phyloP scores from a whole-genome alignment of 192 early-diverging fungal genomes.

The Coemansia pectinata region DNA sequence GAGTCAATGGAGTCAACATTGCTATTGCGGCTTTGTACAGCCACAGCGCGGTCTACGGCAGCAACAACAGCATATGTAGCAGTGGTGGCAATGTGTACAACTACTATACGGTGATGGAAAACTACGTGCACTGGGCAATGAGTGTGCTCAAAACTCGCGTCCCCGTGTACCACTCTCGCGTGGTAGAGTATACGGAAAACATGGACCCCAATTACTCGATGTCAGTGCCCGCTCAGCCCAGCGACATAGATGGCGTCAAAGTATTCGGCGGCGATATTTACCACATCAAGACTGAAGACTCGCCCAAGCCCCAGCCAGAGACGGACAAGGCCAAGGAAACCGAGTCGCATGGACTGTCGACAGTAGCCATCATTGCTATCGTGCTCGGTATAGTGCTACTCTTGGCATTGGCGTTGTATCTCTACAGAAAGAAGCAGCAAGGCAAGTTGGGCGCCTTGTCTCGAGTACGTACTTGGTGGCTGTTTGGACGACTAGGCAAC shows the following conservation, averaged over 20 bases:
- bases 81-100: slow-evolving; percentile 18
- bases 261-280: slow-evolving; percentile 41
- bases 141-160: slow-evolving; percentile 24
- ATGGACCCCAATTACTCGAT: slow-evolving; percentile 36
- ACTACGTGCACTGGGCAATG: slow-evolving; percentile 48
- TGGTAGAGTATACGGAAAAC: slow-evolving; percentile 34
- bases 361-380: slow-evolving; percentile 11
- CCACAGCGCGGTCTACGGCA: slow-evolving; percentile 29
- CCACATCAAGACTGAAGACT: neutral
- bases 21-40: slow-evolving; percentile 46
- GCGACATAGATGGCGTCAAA: neutral
- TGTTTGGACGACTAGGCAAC: slow-evolving; percentile 30
- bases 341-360: slow-evolving; percentile 8
- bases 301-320: neutral
- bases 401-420: slow-evolving; percentile 11
- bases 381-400: slow-evolving; percentile 14
- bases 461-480: slow-evolving; percentile 40
- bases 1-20: slow-evolving; percentile 15
- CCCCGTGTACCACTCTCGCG: slow-evolving; percentile 30
- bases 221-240: slow-evolving; percentile 12
- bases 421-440: slow-evolving; percentile 2
- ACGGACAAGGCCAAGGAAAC: neutral
- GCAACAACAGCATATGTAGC: slow-evolving; percentile 7
- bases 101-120: slow-evolving; percentile 42
- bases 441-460: slow-evolving; percentile 7